Base-by-base conservation (phyloP, 2,329 filamentous ascomycete species). In the Colletotrichum cordylinicola region DNA sequence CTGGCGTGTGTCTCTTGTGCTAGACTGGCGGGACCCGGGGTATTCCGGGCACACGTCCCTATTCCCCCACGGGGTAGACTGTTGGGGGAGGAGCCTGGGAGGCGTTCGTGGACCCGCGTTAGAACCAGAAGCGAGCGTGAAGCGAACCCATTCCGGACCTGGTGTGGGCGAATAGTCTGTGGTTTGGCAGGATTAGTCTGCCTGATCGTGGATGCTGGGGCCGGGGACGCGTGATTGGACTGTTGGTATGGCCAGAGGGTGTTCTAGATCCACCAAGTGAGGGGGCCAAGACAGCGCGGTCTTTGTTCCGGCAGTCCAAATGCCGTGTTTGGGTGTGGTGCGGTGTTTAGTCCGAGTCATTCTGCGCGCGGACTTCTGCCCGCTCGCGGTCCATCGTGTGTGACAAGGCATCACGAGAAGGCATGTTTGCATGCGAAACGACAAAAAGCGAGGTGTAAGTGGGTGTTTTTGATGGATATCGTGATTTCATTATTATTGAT, bases 41-140 rank as follows among this genome's bases (percentile, higher is more conserved):
- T 52, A 62, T 62, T 61, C 56, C 56, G 67, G 56, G 9, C 55
- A 61, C 55, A 61, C 55, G 21, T 33, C 55, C 55, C 67, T 48
- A 27, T 24, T 62, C 67, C 67, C 67, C 67, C 67, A 70, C 37
- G 67, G 67, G 67, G 67, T 70, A 70, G 37, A 69, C 56, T 61
- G 55, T 70, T 62, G 67, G 68, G 29, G 68, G 58, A 55, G 68
- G 43, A 58, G 60, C 31, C 58, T 62, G 61, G 62, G 48, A 24
- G 72, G 27, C 66, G 56, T 56, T 60, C 12, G 37, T 43, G 65
- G 56, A 61, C 16, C 70, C 70, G 48, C 52, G 55, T 16, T 21
- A 15, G 13, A 21, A 61, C 15, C 21, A 39, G 43, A 52, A 52
- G 43, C 43, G 43, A 52, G 10, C 9, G 24, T 58, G 55, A 58